These are phyloP conservation scores for Cystobasidium ongulense DNA, from an alignment of 768 basidiomycete genomes.

Conservation along the genomic window DNA sequence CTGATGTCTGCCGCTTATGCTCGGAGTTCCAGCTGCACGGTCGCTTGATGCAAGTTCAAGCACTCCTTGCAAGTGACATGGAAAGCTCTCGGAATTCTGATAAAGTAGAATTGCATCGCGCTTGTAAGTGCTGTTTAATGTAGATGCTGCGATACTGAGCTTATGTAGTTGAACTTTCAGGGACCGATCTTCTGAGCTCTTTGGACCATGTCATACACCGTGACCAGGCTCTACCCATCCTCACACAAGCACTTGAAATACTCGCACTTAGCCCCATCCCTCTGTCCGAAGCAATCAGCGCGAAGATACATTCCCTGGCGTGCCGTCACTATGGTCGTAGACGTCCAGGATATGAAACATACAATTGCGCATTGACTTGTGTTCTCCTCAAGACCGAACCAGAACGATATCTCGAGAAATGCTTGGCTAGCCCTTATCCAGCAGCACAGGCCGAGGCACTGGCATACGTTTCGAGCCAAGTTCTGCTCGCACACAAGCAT, in stretches of 20 bases:
- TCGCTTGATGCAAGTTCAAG: not conserved
- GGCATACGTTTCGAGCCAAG: not conserved
- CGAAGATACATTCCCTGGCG: not conserved
- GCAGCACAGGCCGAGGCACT: not conserved
- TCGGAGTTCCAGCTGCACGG: not conserved
- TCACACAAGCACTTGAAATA: not conserved
- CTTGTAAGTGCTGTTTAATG: not conserved
- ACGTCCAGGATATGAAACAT: not conserved
- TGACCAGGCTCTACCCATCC: not conserved
- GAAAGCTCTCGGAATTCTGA: not conserved
- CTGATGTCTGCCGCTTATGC: not conserved
- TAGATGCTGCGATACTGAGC: too few relatives aligned
- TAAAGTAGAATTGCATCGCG: not conserved
- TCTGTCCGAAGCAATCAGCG: not conserved
- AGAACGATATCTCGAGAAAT: not conserved
- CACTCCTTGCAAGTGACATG: not conserved
- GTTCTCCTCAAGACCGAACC: not conserved
- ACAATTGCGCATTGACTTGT: not conserved
- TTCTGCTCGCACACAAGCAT: not conserved
- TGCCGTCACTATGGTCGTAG: not conserved
- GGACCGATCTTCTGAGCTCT: not conserved
- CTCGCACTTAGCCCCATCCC: not conserved
- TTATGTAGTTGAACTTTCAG: too few relatives aligned
- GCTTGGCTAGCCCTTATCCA: not conserved
- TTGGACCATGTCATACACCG: not conserved